phyloP scores from a whole-genome alignment of 305 asterid genomes.

The Nicotiana rustica region DNA sequence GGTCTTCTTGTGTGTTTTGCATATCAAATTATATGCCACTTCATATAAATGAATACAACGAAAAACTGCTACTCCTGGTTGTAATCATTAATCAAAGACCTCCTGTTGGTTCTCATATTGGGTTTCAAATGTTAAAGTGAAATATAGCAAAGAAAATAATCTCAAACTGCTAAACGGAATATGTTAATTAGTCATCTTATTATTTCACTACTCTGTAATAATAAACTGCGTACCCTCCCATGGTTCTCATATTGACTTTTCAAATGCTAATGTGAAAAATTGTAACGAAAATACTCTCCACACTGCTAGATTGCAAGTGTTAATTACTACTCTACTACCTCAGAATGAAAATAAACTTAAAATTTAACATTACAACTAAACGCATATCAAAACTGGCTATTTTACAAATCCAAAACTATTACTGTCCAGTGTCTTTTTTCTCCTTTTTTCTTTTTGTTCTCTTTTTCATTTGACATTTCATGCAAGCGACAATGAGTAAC shows the following conservation, averaged over 20 bases:
- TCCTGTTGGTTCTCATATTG: neutral
- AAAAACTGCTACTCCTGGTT: neutral
- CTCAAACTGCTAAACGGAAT: neutral
- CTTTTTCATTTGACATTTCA: no score
- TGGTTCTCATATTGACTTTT: neutral
- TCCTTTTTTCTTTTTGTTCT: neutral
- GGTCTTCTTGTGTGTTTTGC: slow-evolving; percentile 9
- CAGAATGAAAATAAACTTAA: neutral
- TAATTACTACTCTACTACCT: neutral
- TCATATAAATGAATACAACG: neutral
- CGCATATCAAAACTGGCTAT: neutral
- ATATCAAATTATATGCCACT: slow-evolving; percentile 6
- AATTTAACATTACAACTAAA: neutral
- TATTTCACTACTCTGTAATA: neutral
- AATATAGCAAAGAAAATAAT: slow-evolving; percentile 3
- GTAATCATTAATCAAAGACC: slow-evolving; percentile 13
- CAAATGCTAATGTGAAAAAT: neutral
- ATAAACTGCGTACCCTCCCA: neutral
- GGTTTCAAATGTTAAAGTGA: slow-evolving; percentile 17
- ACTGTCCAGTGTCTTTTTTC: neutral
- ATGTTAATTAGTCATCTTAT: neutral
- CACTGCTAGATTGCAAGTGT: slow-evolving; percentile 19
- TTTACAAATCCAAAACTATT: neutral
- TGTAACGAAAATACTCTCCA: neutral
- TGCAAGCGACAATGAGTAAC: neutral